Base-by-base conservation (phyloP, 1,284 basidiomycete genomes). In the Cutaneotrichosporon mucoides region DNA sequence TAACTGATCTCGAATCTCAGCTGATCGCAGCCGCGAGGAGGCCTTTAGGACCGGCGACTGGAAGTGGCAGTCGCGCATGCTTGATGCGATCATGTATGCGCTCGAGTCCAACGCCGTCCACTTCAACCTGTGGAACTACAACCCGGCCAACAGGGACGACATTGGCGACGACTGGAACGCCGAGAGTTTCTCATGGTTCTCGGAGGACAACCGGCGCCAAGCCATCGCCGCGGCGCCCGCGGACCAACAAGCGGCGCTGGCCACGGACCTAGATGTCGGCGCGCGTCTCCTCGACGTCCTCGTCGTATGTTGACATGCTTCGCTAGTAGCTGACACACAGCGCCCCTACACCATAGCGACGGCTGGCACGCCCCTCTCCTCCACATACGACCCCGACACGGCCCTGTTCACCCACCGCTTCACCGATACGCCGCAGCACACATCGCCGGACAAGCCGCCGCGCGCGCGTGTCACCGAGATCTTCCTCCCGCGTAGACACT, bases 111-210 rank as follows among this genome's bases (percentile, higher is more conserved):
- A 84, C 8, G 80, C 89, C 47, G 81, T 90, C 38, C 86, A 86
- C 5, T 93, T 90, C 79, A 91, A 88, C 4, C 78, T 97, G 24
- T 97, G 94, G 95, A 92, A 90, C 65, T 98, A 97, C 76, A 97
- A 97, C 71, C 90, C 93, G 0, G 81, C 83, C 55, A 97, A 97
- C 76, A 83, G 84, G 43, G 90, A 95, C 68, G 72, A 78, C 16
- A 72, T 79, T 24, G 96, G 95, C 11, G 94, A 98, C 73, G 82
- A 86, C 62, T 98, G 95, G 95, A 97, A 96, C 72, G 90, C 88
- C 48, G 94, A 98, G 76, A 93, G 92, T 78, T 95, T 96, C 74
- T 92, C 90, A 4, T 95, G 90, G 88, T 95, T 90, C 81, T 89
- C 88, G 62, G 79, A 82, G 46, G 78, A 68, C 38, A 69, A 64